Conservation (phyloP, 169 alveolate species). For the Ophryocystis elektroscirrha region DNA sequence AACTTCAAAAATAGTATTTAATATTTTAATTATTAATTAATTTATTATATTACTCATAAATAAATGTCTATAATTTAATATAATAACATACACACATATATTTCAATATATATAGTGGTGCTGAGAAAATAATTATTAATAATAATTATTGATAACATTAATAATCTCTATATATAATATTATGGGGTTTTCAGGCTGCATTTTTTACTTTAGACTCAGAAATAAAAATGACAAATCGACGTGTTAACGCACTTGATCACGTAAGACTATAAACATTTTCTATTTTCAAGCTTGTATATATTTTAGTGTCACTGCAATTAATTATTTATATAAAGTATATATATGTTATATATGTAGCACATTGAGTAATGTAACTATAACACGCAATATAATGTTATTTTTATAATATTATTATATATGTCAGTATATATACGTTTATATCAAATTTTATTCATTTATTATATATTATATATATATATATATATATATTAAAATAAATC, state of each 20-base stretch:
- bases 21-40: not conserved
- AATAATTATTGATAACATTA: not conserved
- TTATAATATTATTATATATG: too few species aligned
- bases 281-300: not conserved
- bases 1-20: not conserved
- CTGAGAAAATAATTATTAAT: conserved; percentile 1
- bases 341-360: too few species aligned
- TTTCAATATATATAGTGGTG: not conserved
- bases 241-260: conserved; percentile 73
- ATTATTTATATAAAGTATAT: too few species aligned
- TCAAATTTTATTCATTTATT: too few species aligned
- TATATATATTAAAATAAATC: too few species aligned
- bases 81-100: not conserved
- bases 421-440: too few species aligned
- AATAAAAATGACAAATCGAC: conserved; percentile 68
- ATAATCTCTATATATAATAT: not conserved
- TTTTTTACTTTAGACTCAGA: conserved; percentile 69
- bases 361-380: too few species aligned
- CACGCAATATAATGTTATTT: too few species aligned
- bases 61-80: not conserved
- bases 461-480: too few species aligned
- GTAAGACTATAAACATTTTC: conserved; percentile 8
- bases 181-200: conserved; percentile 43
- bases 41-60: not conserved
- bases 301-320: too few species aligned